These are phyloP conservation scores for Nakazawaea peltata DNA, from an alignment of 805 yeast species.

Conservation along the genomic window DNA sequence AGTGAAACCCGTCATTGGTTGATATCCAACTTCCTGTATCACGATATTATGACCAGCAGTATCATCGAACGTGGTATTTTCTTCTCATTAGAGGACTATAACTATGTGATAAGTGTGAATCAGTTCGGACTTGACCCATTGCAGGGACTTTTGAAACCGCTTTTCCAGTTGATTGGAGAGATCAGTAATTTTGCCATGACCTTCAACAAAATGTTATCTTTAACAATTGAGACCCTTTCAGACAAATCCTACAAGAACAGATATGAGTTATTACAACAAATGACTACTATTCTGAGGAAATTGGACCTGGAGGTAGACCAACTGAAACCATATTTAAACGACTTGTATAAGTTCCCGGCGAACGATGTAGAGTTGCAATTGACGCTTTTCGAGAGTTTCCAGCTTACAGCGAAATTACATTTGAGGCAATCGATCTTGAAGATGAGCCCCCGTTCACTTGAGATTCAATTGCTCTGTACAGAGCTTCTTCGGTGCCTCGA, in stretches of 20 bases:
- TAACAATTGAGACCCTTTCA: constrained; percentile 19
- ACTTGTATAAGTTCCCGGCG: constrained; percentile 26
- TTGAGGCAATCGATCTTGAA: constrained; percentile 57
- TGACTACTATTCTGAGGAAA: constrained; percentile 26
- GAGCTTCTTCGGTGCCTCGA: constrained; percentile 52
- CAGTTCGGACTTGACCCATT: constrained; percentile 56
- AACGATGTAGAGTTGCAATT: constrained; percentile 58
- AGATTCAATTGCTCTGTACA: constrained; percentile 49
- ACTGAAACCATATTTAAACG: constrained; percentile 44
- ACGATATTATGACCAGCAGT: constrained; percentile 63
- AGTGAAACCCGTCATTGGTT: constrained; percentile 63
- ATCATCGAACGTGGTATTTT: constrained; percentile 54
- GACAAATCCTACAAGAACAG: constrained; percentile 14
- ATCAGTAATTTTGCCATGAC: constrained; percentile 53
- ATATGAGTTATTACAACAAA: constrained; percentile 25
- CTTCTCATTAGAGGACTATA: constrained; percentile 55
- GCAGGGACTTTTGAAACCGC: constrained; percentile 62
- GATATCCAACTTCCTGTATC: constrained; percentile 72
- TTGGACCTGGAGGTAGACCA: constrained; percentile 41
- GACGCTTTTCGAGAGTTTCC: constrained; percentile 64
- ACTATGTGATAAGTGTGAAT: constrained; percentile 33
- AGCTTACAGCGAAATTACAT: constrained; percentile 59
- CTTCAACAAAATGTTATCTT: constrained; percentile 30
- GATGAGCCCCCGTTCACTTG: constrained; percentile 53
- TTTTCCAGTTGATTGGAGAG: constrained; percentile 62